Evolutionary conservation across 768 basidiomycete species (phyloP), one percentile per base, ranked within the genome.

Genomic region (Collybiopsis luxurians): DNA sequence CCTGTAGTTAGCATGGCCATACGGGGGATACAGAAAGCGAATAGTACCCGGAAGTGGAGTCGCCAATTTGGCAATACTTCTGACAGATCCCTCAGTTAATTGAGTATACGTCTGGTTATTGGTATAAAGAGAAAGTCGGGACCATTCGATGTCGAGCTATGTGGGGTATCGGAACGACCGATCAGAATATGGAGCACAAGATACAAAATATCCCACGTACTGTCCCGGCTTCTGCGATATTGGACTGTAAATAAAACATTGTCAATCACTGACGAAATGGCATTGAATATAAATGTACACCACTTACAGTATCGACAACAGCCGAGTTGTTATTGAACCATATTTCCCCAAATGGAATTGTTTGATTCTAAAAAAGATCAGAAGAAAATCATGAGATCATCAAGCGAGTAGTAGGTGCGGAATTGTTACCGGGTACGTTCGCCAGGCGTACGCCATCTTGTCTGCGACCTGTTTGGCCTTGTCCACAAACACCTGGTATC

Each of bases 91-190:
- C 60, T 78, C 79, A 5, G 74, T 75, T 6, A 84, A 66, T 15
- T 71, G 46, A 17, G 73, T 69, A 61, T 83, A 85, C 1, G 78
- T 84, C 47, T 75, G 69, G 56, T 84, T 81, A 0, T 71, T 71
- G 12, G 80, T 80, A 61, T 79, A 73, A 40, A 77, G 63, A 24
- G 77, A 79, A 23, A 77, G 61, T 28, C 66, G 71, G 52, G 65
- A 68, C 78, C 79, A 82, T 61, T 83, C 81, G 17, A 83, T 48
- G 5, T 75, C 73, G 31, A 81, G 76, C 81, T 82, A 45, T 6
- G 30, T 1, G 6, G 47, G 17, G 24, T 2, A 26, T 17, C 17
- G 4, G 24, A 50, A 24, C 54, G 31, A 13, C 21, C 19, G n/a
- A 19, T 24, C 17, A 49, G 46, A 6, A 52, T 70, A 34, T 34